Evolutionary conservation across 768 basidiomycete genomes (phyloP).

Genomic region (Leccinum pellstonianum): DNA sequence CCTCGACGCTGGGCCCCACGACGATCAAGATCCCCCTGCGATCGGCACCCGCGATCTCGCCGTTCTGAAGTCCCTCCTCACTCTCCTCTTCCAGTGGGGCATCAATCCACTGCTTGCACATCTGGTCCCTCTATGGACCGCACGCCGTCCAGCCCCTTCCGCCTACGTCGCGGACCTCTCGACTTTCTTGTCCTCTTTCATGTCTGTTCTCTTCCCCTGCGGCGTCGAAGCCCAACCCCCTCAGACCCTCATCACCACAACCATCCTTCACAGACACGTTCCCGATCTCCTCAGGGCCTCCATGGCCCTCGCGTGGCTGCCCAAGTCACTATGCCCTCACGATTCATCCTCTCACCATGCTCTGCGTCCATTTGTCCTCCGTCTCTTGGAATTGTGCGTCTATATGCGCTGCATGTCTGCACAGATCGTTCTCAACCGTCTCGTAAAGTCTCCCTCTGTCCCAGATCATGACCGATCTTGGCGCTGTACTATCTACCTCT

Average conservation of each 20-base stretch:
- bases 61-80: conserved; percentile 59
- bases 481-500: conserved; percentile 49
- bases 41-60: conserved; percentile 69
- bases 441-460: conserved; percentile 54
- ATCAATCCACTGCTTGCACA: conserved; percentile 50
- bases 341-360: conserved; percentile 42
- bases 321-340: conserved; percentile 45
- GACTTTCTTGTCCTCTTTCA: conserved; percentile 41
- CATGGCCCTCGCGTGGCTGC: conserved; percentile 73
- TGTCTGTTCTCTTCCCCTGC: conserved; percentile 52
- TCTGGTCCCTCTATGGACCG: conserved; percentile 39
- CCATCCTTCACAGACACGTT: conserved; percentile 56
- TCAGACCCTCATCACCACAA: conserved; percentile 60
- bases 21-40: conserved; percentile 11
- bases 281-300: conserved; percentile 58
- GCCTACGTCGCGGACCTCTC: conserved; percentile 44
- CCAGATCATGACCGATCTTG: conserved; percentile 65
- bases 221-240: conserved; percentile 48
- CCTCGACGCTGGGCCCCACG: conserved; percentile 27
- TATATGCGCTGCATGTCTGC: conserved; percentile 14
- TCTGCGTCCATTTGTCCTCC: conserved; percentile 51
- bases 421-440: conserved; percentile 10
- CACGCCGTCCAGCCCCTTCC: conserved; percentile 28
- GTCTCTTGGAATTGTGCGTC: conserved; percentile 63
- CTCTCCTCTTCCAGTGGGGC: conserved; percentile 74